phyloP scores from a whole-genome alignment of 352 stramenopile genomes.

The Plasmopara halstedii region DNA sequence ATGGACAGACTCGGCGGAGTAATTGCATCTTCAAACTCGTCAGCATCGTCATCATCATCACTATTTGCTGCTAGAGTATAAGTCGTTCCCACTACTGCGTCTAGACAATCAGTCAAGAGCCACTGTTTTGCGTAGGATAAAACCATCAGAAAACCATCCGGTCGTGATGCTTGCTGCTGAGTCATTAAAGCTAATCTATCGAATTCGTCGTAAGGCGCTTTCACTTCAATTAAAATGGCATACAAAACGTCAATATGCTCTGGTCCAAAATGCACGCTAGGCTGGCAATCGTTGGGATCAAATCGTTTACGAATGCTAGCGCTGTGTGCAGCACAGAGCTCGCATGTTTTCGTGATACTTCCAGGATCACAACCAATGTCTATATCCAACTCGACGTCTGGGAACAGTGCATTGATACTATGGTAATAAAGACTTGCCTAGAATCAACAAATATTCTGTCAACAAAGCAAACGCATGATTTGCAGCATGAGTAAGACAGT shows the following conservation, averaged over 20 bases:
- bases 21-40: slow-evolving; percentile 84
- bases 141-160: slow-evolving; percentile 79
- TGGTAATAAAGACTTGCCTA: slow-evolving; percentile 68
- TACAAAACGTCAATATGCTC: slow-evolving; percentile 83
- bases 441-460: slow-evolving; percentile 4
- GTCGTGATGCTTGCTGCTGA: slow-evolving; percentile 63
- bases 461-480: slow-evolving; percentile 1
- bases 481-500: not conserved
- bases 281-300: slow-evolving; percentile 25
- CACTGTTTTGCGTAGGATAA: slow-evolving; percentile 82
- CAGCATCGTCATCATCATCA: slow-evolving; percentile 66
- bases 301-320: slow-evolving; percentile 7
- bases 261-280: slow-evolving; percentile 60
- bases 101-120: slow-evolving; percentile 69
- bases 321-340: slow-evolving; percentile 26
- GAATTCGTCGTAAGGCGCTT: slow-evolving; percentile 81
- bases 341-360: slow-evolving; percentile 23
- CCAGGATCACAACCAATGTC: slow-evolving; percentile 37
- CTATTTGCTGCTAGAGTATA: slow-evolving; percentile 36
- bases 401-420: slow-evolving; percentile 67
- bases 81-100: slow-evolving; percentile 45
- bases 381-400: slow-evolving; percentile 73
- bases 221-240: slow-evolving; percentile 81
- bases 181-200: slow-evolving; percentile 61
- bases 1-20: slow-evolving; percentile 74